Evolutionary conservation across 805 yeast species (phyloP).

Genomic region (Diddensiella santjacobensis): DNA sequence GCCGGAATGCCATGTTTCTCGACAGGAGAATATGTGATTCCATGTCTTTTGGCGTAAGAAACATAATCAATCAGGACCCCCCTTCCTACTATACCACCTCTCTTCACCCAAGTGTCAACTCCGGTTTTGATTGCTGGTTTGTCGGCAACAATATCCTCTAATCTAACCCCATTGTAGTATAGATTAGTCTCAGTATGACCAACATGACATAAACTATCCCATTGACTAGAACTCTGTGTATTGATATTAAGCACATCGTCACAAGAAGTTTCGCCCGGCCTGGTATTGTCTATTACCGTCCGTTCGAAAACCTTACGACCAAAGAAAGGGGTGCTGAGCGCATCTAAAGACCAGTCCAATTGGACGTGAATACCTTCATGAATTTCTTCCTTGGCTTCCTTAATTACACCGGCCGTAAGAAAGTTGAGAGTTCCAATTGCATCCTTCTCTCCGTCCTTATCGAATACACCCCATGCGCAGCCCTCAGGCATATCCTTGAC

Average conservation of each 20-base stretch:
- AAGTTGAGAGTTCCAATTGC: conserved; percentile 10
- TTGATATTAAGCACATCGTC: conserved; percentile 25
- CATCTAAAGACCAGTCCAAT: conserved; percentile 16
- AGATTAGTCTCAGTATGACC: not conserved
- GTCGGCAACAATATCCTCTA: conserved; percentile 21
- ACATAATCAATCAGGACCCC: conserved; percentile 23
- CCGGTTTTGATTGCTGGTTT: conserved; percentile 17
- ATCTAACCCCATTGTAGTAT: conserved; percentile 24
- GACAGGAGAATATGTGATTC: not conserved
- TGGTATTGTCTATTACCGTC: conserved; percentile 2
- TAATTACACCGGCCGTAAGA: conserved; percentile 7
- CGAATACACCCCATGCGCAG: conserved; percentile 20
- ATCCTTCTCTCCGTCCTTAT: conserved; percentile 14
- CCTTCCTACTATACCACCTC: conserved; percentile 34
- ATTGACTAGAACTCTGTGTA: conserved; percentile 2
- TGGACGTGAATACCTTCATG: conserved; percentile 8
- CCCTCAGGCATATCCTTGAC: conserved; percentile 18
- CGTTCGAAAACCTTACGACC: conserved; percentile 2
- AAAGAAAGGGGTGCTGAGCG: not conserved
- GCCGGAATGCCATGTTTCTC: not conserved
- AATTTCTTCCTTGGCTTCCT: conserved; percentile 8
- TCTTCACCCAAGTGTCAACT: conserved; percentile 26
- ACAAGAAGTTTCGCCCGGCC: conserved; percentile 7
- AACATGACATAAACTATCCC: conserved; percentile 6
- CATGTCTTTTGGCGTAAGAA: conserved; percentile 1